These are phyloP conservation scores for Ligustrum vulgare DNA, from an alignment of 257 asterid genomes.

Conservation along the genomic window DNA sequence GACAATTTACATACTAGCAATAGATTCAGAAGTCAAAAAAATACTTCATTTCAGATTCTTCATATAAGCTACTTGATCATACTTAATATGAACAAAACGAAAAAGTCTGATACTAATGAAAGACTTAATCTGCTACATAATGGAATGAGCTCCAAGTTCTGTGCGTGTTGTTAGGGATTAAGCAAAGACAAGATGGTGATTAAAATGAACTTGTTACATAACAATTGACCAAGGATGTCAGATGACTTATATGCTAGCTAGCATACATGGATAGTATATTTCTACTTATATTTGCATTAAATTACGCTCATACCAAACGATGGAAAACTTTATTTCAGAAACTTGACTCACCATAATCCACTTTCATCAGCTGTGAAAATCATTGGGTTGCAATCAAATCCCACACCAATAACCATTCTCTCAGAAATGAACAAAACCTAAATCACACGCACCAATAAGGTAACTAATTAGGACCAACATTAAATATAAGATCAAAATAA, in stretches of 20 bases:
- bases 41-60: background rate
- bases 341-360: slow-evolving; percentile 73
- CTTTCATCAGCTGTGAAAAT: slow-evolving; percentile 79
- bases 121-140: background rate
- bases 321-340: slow-evolving; percentile 18
- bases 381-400: slow-evolving; percentile 95
- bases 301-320: background rate
- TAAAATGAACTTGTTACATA: background rate
- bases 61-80: background rate
- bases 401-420: slow-evolving; percentile 90
- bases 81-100: background rate
- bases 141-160: background rate
- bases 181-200: background rate
- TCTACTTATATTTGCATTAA: background rate
- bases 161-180: background rate
- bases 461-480: slow-evolving; percentile 27
- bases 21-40: background rate
- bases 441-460: slow-evolving; percentile 22
- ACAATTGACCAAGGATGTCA: background rate
- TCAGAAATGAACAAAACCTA: slow-evolving; percentile 86
- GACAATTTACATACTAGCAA: background rate
- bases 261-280: background rate
- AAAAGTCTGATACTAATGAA: background rate
- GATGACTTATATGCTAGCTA: background rate
- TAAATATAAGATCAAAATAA: slow-evolving; percentile 24